Evolutionary conservation across 352 stramenopile species (phyloP).

Genomic region (Phytophthora sp.): DNA sequence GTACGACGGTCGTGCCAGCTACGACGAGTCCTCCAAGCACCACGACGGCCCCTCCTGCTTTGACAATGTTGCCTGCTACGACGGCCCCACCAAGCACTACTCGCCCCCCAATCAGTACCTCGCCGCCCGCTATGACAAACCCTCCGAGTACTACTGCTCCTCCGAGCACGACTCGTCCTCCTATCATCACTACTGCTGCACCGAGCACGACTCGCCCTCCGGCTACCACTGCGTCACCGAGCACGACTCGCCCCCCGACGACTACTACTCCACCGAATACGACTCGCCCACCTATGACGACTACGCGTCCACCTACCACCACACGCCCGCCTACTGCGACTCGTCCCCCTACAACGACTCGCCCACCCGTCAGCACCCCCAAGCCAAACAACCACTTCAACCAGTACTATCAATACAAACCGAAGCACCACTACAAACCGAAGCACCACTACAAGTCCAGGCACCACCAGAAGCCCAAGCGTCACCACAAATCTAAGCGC

Average conservation of each 20-base stretch:
- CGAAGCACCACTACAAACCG: not conserved
- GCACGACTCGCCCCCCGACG: not conserved
- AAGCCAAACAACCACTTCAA: not conserved
- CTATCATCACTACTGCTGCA: not conserved
- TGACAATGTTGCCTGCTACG: not conserved
- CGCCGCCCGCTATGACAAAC: not conserved
- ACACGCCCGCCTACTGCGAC: not conserved
- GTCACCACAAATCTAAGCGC: too few species aligned
- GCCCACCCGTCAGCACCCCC: not conserved
- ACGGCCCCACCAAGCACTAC: not conserved
- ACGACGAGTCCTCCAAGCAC: not conserved
- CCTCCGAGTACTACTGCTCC: not conserved
- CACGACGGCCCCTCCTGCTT: not conserved
- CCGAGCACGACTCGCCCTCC: not conserved
- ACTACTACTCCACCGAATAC: not conserved
- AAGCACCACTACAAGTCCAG: not conserved
- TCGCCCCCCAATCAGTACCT: not conserved
- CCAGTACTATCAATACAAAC: not conserved
- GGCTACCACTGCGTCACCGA: not conserved
- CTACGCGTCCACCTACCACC: not conserved
- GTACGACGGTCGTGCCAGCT: not conserved
- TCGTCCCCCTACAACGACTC: not conserved
- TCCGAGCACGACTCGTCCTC: too few species aligned
- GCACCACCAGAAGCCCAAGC: not conserved
- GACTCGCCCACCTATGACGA: conserved; percentile 27